Evolutionary conservation across 768 basidiomycete genomes (phyloP).

Genomic region (Cantharellus anzutake): DNA sequence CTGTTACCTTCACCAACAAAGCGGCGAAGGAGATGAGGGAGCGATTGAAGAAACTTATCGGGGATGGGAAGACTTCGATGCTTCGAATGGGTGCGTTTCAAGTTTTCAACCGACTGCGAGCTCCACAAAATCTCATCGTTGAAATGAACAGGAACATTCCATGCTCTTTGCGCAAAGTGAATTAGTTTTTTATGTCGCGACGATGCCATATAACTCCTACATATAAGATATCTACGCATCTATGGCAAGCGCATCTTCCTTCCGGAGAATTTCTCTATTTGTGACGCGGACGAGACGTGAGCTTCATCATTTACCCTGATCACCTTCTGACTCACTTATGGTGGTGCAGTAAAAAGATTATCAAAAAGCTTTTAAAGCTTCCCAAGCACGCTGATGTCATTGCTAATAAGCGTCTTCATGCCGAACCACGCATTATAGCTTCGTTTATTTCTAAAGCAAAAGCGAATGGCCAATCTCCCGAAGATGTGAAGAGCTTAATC

Average conservation of each 20-base stretch:
- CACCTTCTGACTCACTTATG: conserved; percentile 3
- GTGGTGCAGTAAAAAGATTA: conserved; percentile 41
- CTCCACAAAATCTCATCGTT: neutral
- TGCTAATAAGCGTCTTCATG: conserved; percentile 20
- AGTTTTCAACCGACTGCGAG: neutral
- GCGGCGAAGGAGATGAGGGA: conserved; percentile 75
- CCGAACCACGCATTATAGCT: conserved; percentile 35
- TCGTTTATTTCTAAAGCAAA: conserved; percentile 56
- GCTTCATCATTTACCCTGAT: conserved; percentile 4
- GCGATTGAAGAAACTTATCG: conserved; percentile 47
- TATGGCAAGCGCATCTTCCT: conserved; percentile 39
- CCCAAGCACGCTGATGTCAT: conserved; percentile 26
- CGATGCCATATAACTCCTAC: neutral
- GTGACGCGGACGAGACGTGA: conserved; percentile 64
- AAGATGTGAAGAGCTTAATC: conserved; percentile 11
- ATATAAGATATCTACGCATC: conserved; percentile 33
- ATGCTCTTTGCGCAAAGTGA: conserved; percentile 48
- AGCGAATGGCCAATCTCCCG: conserved; percentile 29
- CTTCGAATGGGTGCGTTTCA: conserved; percentile 26
- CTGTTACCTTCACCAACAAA: conserved; percentile 81
- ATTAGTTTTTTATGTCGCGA: neutral
- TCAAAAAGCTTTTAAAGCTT: conserved; percentile 37
- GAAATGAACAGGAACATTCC: conserved; percentile 54
- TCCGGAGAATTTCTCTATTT: conserved; percentile 59
- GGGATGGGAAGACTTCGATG: conserved; percentile 31